Evolutionary conservation across 441 rosid species (phyloP), one percentile per base, ranked within the genome.

Genomic region (Daphne laureola): DNA sequence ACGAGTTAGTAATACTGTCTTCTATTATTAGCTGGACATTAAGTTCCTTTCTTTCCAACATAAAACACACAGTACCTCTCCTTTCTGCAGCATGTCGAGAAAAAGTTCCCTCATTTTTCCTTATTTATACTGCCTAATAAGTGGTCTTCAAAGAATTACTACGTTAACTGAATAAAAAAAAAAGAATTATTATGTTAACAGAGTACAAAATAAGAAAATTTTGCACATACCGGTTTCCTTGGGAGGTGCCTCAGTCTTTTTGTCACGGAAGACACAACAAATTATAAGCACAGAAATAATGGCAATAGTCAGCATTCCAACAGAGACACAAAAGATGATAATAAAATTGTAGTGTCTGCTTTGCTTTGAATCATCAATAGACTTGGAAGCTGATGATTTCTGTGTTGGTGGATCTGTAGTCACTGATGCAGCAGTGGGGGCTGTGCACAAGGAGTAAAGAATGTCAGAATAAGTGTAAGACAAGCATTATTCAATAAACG

Each of bases 281-380:
- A 83, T 76, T 43, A 80, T 53, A 69, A 92, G 78, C 72, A 81
- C 79, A 21, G 67, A 54, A 60, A 84, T 64, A 60, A 76, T 64
- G 61, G 84, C 78, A 49, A 78, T 54, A 40, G 81, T 59, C 59
- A 81, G 64, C 64, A 89, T 63, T 68, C 88, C 90, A 68, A 66
- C 78, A 59, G 84, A 84, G 66, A 86, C 58, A 54, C 86, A 66
- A 63, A 92, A 73, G 45, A 88, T 72, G 63, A 86, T 74, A 70
- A 82, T 52, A 53, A 76, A 57, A 77, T 78, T 78, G 35, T 90
- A 77, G 58, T 72, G 89, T 69, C 69, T 82, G 60, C 64, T 75
- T 64, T 70, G 72, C 40, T 73, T 72, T 26, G 90, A 73, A 48
- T 77, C 21, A 55, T 64, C 57, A 9, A 43, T 49, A 69, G 82